phyloP scores from a whole-genome alignment of 805 yeast species.

The Nakazawaea ambrosiae region DNA sequence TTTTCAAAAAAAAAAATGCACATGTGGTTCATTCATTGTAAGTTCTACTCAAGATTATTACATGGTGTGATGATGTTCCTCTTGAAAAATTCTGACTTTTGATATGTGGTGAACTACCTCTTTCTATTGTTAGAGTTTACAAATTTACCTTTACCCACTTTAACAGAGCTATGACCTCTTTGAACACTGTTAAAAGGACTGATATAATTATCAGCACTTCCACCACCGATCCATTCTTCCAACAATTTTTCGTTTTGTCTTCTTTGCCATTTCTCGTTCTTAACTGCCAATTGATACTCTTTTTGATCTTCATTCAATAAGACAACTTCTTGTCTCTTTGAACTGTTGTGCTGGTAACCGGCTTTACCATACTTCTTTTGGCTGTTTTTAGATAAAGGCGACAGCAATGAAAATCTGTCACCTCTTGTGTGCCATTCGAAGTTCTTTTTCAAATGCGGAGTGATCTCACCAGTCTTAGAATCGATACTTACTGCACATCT shows the following conservation, averaged over 20 bases:
- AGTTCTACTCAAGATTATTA: too few relatives aligned
- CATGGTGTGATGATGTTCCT: too few relatives aligned
- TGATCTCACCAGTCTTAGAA: constrained; percentile 69
- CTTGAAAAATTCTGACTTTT: too few relatives aligned
- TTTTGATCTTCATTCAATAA: constrained; percentile 88
- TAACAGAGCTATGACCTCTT: constrained; percentile 55
- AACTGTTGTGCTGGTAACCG: constrained; percentile 68
- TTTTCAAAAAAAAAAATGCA: too few relatives aligned
- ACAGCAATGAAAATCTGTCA: constrained; percentile 69
- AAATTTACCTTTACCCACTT: constrained; percentile 78
- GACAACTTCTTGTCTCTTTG: constrained; percentile 45
- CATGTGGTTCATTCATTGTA: too few relatives aligned
- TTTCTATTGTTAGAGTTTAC: constrained; percentile 53
- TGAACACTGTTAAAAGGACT: constrained; percentile 80
- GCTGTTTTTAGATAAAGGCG: constrained; percentile 81
- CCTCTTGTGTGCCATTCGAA: constrained; percentile 95
- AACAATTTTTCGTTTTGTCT: constrained; percentile 79
- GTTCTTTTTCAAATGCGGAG: constrained; percentile 83
- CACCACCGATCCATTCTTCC: constrained; percentile 92
- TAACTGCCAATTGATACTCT: constrained; percentile 83
- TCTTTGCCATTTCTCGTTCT: constrained; percentile 82
- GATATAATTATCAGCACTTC: constrained; percentile 76
- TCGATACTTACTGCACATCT: constrained; percentile 88
- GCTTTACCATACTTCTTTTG: constrained; percentile 68
- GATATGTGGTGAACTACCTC: too few relatives aligned